Conservation (phyloP, 129 eudicot species). For the Lactuca saligna region DNA sequence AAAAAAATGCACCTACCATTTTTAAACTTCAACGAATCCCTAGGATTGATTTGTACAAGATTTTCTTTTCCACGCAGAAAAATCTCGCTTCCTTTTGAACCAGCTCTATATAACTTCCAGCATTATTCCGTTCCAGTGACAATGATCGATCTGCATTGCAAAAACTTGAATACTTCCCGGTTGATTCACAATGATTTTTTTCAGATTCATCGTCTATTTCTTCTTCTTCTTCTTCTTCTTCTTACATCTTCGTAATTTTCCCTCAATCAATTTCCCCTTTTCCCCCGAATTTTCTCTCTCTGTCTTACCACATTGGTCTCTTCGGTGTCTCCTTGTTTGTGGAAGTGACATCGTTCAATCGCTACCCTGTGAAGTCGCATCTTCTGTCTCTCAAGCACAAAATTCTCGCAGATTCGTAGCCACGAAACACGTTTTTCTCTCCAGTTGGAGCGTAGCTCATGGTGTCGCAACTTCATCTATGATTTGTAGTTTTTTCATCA, state of each 20-base stretch:
- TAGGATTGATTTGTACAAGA: constrained; percentile 1
- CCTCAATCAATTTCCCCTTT: neutral
- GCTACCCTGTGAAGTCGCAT: constrained; percentile 33
- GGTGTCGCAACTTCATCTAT: neutral
- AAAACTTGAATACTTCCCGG: neutral
- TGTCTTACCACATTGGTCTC: constrained; percentile 19
- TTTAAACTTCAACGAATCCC: constrained; percentile 18
- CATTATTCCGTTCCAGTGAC: constrained; percentile 4
- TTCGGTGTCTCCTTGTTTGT: constrained; percentile 25
- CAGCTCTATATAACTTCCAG: constrained; percentile 10
- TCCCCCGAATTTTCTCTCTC: constrained; percentile 11
- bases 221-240: neutral
- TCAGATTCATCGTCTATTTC: neutral
- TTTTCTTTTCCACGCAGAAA: neutral
- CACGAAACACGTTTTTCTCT: constrained; percentile 8
- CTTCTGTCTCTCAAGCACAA: constrained; percentile 10
- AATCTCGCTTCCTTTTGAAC: constrained; percentile 18
- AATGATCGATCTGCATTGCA: constrained; percentile 16
- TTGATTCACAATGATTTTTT: constrained; percentile 2
- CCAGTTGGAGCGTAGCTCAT: constrained; percentile 5
- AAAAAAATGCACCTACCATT: constrained; percentile 28
- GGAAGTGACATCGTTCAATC: constrained; percentile 35
- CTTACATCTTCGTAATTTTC: constrained; percentile 1
- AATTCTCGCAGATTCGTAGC: constrained; percentile 27
- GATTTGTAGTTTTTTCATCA: neutral